Evolutionary conservation across 345 rosid genomes (phyloP).

Genomic region (Eutrema heterophyllum): DNA sequence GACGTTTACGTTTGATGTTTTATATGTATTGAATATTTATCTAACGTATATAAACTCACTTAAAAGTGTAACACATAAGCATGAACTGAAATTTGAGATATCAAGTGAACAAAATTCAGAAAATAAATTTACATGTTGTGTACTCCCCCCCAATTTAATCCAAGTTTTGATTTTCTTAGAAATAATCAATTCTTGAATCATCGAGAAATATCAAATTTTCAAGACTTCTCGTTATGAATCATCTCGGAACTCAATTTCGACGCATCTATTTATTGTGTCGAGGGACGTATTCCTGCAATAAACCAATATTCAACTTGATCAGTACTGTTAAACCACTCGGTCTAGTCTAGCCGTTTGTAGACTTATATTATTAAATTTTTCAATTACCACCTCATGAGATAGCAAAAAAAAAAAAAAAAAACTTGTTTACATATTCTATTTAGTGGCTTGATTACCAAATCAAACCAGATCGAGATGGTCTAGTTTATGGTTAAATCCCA

Average conservation of each 20-base stretch:
- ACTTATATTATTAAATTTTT: neutral
- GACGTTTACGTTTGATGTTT: too few species aligned
- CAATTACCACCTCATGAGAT: too few species aligned
- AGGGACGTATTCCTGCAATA: slow-evolving; percentile 44
- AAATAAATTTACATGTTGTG: neutral
- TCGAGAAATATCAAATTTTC: neutral
- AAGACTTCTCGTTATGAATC: neutral
- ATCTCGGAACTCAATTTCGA: slow-evolving; percentile 6
- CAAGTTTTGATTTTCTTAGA: neutral
- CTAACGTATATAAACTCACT: neutral
- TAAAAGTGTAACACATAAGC: neutral
- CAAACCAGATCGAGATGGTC: neutral
- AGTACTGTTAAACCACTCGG: neutral
- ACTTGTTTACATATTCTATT: neutral
- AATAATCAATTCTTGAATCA: neutral
- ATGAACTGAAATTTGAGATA: neutral
- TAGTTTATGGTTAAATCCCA: neutral
- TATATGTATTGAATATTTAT: too few species aligned
- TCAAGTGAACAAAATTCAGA: neutral
- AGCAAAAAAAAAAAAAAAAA: too few species aligned
- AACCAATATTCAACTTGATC: neutral
- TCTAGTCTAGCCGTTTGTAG: neutral
- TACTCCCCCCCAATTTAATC: neutral
- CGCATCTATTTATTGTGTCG: slow-evolving; percentile 30
- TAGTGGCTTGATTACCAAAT: neutral